A percentile compares a stretch with the other conserved stretches of the same genome.
phyloP scores from a whole-genome alignment of 2,329 filamentous ascomycete species.

The Botrytis hyacinthi region DNA sequence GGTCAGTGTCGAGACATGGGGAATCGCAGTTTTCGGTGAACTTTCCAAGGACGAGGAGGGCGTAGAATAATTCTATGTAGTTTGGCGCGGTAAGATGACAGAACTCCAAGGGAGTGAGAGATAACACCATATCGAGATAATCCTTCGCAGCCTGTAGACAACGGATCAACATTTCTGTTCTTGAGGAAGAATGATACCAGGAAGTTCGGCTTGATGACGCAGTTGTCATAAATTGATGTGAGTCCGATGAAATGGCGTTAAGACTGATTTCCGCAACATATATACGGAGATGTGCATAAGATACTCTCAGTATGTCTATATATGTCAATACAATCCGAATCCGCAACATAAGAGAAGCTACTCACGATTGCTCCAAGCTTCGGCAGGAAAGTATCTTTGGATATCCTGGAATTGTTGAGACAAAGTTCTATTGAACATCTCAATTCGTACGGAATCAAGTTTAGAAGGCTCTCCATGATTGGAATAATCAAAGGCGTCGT shows the following conservation, averaged over 20 bases:
- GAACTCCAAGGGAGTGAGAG: slow-evolving; percentile 14
- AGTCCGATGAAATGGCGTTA: slow-evolving; percentile 25
- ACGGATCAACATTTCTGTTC: slow-evolving; percentile 26
- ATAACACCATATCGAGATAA: slow-evolving; percentile 27
- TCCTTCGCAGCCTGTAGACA: slow-evolving; percentile 27
- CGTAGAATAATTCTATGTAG: slow-evolving; percentile 28
- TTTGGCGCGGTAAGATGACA: slow-evolving; percentile 22
- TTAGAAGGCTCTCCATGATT: slow-evolving; percentile 24
- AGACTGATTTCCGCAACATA: slow-evolving; percentile 34
- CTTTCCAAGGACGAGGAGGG: slow-evolving; percentile 27
- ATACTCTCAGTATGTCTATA: not conserved
- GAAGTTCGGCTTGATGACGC: slow-evolving; percentile 7
- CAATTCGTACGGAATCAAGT: slow-evolving; percentile 30
- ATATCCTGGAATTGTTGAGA: slow-evolving; percentile 31
- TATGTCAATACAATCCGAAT: not conserved
- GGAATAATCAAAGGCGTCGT: slow-evolving; percentile 34
- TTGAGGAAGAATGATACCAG: slow-evolving; percentile 28
- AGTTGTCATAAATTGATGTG: not conserved
- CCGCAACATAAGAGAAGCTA: not conserved
- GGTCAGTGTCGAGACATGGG: slow-evolving; percentile 19
- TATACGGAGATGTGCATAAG: slow-evolving; percentile 27
- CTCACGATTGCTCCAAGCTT: slow-evolving; percentile 32
- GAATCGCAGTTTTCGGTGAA: slow-evolving; percentile 22
- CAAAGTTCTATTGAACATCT: slow-evolving; percentile 33
- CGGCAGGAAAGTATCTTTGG: slow-evolving; percentile 27